Conservation (phyloP, 1,139 yeast genomes). For the Yamadazyma oceani region DNA sequence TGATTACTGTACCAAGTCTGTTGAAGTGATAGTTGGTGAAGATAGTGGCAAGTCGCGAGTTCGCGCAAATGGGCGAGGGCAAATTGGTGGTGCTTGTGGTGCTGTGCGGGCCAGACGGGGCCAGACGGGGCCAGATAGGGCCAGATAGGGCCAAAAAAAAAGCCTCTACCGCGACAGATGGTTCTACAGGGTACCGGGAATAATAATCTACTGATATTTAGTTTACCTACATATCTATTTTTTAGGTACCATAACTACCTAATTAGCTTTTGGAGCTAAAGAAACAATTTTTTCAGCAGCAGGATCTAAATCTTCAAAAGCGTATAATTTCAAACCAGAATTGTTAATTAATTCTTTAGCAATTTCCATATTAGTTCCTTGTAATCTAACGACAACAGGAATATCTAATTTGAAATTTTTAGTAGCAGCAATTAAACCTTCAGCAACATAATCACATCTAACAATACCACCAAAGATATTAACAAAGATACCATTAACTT, state of each 20-base stretch:
- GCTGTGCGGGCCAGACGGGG: no score
- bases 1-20: neutral
- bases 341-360: conserved; percentile 85
- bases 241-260: neutral
- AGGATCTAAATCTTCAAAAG: conserved; percentile 90
- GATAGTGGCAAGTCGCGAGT: neutral
- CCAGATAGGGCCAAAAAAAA: no score
- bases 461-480: conserved; percentile 99
- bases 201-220: neutral
- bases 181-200: no score
- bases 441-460: conserved; percentile 98
- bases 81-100: no score
- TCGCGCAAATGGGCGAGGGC: neutral
- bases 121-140: no score
- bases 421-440: conserved; percentile 93
- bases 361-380: conserved; percentile 92
- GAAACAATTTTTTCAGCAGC: conserved; percentile 96
- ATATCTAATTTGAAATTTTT: conserved; percentile 93
- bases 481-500: conserved; percentile 94
- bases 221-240: neutral
- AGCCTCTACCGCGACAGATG: no score
- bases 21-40: neutral
- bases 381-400: conserved; percentile 97
- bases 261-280: conserved; percentile 43
- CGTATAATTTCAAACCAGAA: conserved; percentile 90